phyloP scores from a whole-genome alignment of 2,329 filamentous ascomycete species.

The Fusarium pseudocircinatum region DNA sequence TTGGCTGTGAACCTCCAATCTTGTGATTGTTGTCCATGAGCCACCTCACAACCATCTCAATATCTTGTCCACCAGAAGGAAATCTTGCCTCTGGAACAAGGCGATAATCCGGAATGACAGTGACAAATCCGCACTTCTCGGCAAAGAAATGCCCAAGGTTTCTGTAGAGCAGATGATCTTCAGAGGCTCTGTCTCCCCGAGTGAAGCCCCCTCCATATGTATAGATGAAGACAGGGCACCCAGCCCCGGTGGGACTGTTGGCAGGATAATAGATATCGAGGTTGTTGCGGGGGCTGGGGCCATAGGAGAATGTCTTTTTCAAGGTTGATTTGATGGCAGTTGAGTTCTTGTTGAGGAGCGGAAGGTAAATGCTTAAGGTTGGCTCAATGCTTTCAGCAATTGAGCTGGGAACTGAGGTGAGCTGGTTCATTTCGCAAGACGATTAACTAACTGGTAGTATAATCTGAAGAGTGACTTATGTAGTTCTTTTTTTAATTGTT shows the following conservation, averaged over 20 bases:
- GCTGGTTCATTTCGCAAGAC: neutral
- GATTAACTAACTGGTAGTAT: neutral
- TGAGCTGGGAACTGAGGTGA: neutral
- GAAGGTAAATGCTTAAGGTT: neutral
- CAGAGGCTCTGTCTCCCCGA: neutral
- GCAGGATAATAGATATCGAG: neutral
- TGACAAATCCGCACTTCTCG: neutral
- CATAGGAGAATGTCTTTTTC: neutral
- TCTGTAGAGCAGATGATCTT: neutral
- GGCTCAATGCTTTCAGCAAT: neutral
- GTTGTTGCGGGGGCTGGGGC: neutral
- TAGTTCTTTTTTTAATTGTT: accelerated
- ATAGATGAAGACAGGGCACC: neutral
- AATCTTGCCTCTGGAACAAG: neutral
- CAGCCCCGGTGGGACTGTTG: neutral
- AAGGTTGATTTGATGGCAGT: neutral
- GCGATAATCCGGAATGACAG: neutral
- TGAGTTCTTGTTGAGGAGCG: neutral
- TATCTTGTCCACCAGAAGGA: neutral
- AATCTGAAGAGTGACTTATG: neutral
- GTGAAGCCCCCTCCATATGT: neutral
- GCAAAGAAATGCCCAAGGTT: neutral
- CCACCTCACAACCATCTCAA: neutral
- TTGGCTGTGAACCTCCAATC: neutral
- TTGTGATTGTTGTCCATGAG: neutral